Conservation (phyloP, 345 rosid species). For the Xanthoceras sorbifolium region DNA sequence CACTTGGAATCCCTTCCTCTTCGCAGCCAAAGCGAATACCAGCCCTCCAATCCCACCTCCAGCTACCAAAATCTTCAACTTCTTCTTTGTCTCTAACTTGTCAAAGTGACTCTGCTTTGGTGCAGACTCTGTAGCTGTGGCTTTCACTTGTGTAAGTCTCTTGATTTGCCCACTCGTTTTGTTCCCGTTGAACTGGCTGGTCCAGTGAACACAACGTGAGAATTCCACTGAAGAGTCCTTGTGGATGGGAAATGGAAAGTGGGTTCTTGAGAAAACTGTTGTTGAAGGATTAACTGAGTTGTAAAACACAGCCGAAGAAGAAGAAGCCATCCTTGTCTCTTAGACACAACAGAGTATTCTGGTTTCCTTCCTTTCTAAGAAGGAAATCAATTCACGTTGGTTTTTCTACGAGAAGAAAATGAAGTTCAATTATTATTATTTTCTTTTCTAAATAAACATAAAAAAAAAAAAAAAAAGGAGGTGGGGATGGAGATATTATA, state of each 20-base stretch:
- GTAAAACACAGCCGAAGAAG: conserved; percentile 40
- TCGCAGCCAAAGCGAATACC: conserved; percentile 87
- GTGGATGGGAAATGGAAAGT: conserved; percentile 36
- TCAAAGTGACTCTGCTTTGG: conserved; percentile 9
- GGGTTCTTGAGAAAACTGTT: conserved; percentile 52
- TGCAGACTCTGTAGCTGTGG: conserved; percentile 39
- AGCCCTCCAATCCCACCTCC: conserved; percentile 95
- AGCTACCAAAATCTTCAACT: conserved; percentile 70
- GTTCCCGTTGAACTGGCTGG: conserved; percentile 32
- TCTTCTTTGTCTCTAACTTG: conserved; percentile 32
- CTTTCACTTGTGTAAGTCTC: conserved; percentile 38
- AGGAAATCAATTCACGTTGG: background rate
- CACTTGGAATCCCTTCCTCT: conserved; percentile 84
- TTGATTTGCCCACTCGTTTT: conserved; percentile 23
- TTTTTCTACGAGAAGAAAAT: background rate
- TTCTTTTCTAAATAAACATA: background rate
- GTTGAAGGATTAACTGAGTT: conserved; percentile 52
- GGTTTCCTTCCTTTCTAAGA: background rate
- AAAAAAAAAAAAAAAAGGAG: background rate
- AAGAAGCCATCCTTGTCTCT: conserved; percentile 52
- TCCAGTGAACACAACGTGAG: conserved; percentile 33
- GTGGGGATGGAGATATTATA: conserved; percentile 4
- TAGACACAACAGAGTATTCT: background rate
- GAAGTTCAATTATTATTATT: background rate
- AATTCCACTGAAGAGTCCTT: conserved; percentile 43